phyloP scores from a whole-genome alignment of 352 stramenopile genomes.

The Pythium chondricola region DNA sequence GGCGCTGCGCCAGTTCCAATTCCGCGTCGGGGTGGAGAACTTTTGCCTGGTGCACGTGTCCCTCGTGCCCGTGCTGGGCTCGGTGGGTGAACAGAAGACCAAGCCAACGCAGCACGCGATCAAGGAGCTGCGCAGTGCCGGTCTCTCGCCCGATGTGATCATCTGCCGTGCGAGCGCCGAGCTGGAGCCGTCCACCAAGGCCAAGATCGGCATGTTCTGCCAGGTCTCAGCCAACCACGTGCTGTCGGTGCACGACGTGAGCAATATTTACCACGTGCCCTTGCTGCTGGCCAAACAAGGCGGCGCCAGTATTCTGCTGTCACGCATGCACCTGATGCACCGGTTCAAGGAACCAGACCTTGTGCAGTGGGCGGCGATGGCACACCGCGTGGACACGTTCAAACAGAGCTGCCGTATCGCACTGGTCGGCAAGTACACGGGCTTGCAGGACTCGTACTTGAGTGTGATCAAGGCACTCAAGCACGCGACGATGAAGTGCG shows the following conservation, averaged over 20 bases:
- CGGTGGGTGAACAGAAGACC: conserved; percentile 99
- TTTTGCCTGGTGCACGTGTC: conserved; percentile 99
- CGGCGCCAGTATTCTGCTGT: conserved; percentile 91
- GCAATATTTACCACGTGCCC: conserved; percentile 99
- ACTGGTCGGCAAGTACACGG: conserved; percentile 99
- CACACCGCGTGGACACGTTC: conserved; percentile 90
- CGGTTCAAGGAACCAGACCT: conserved; percentile 78
- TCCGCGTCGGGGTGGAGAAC: conserved; percentile 96
- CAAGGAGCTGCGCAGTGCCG: conserved; percentile 95
- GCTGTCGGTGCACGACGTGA: conserved; percentile 98
- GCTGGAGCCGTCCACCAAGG: conserved; percentile 89
- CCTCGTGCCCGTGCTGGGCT: conserved; percentile 97
- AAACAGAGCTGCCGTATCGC: conserved; percentile 93
- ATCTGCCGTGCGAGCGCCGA: conserved; percentile 93
- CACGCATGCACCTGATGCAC: conserved; percentile 89
- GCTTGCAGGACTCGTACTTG: conserved; percentile 98
- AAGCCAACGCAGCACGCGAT: conserved; percentile 99
- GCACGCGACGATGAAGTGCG: conserved; percentile 93
- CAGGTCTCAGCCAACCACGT: conserved; percentile 94
- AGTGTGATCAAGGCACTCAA: conserved; percentile 96
- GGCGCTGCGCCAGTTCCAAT: conserved; percentile 98
- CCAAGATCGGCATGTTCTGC: conserved; percentile 99
- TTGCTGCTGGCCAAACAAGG: conserved; percentile 96
- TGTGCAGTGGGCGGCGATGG: conserved; percentile 87
- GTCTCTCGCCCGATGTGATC: conserved; percentile 96